Base-by-base conservation (phyloP, 202 grass and related monocot genomes). In the Schoenoplectus triqueter region DNA sequence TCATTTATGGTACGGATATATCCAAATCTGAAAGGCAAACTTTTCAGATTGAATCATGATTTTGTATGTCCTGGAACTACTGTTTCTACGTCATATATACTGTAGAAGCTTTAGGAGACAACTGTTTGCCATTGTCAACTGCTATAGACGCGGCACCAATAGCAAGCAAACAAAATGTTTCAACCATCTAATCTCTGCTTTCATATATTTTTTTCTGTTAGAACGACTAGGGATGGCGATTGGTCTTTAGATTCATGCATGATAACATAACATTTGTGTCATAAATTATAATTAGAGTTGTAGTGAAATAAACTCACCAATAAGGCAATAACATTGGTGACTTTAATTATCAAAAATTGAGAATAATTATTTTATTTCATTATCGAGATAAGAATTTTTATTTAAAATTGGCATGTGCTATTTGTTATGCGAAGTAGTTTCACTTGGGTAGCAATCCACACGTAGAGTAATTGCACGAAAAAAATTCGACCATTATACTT, bases 51-150 rank as follows among this genome's bases (percentile, higher is more conserved):
- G 72, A 77, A 57, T 31, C 31, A 31, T 41, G 51, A 59, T 77
- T 15, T 56, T 56, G 40, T 49, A n/a, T 13, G 47, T 73, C 8
- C 22, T 17, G 13, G 3, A 17, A 78, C 14, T 42, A 41, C 51
- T 77, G 5, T 77, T 31, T 78, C 11, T 42, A 40, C 52, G 22
- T 59, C 13, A 2, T 59, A 57, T 78, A 15, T 42, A 70, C 52
- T 78, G 52, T 60, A 42, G 6, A 78, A 78, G 42, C 52, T 78
- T 78, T 42, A 42, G 74, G 31, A 78, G 13, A 21, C 50, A 42
- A 78, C 52, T 59, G 22, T 59, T 78, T 5, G 41, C 46, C 10
- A 73, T 22, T n/a, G 70, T 74, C 70, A 74, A 74, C 70, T 74
- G 6, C 18, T 74, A 52, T 63, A 74, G 17, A 60, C 41, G 13